phyloP scores from a whole-genome alignment of 805 yeast species.

The Groenewaldozyma salmanticensis region DNA sequence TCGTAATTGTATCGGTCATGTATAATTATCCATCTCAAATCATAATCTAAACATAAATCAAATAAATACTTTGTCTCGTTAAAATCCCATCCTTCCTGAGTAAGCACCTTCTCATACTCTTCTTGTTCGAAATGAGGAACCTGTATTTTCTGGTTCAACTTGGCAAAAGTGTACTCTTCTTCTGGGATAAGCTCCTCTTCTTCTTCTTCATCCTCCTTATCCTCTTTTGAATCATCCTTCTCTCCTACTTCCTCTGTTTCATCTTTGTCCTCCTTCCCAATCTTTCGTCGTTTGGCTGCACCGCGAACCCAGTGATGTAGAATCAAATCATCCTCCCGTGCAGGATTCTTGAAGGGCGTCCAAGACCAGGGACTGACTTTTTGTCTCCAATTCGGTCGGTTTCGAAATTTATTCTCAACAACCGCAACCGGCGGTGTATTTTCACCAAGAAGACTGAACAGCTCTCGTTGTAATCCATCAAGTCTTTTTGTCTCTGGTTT shows the following conservation, averaged over 20 bases:
- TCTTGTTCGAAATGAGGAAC: conserved; percentile 60
- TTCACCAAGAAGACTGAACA: conserved; percentile 81
- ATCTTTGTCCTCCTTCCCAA: conserved; percentile 9
- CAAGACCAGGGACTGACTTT: conserved; percentile 80
- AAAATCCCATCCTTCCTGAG: conserved; percentile 52
- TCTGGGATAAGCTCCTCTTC: conserved; percentile 11
- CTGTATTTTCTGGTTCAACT: conserved; percentile 57
- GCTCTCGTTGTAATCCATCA: conserved; percentile 80
- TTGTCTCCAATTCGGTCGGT: conserved; percentile 46
- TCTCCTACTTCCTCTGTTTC: conserved; percentile 19
- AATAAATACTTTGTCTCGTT: conserved; percentile 77
- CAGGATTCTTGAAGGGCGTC: conserved; percentile 47
- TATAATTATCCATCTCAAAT: conserved; percentile 62
- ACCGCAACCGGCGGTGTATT: conserved; percentile 78
- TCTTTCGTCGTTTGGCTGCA: conserved; percentile 16
- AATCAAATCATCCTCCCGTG: conserved; percentile 40
- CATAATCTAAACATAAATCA: conserved; percentile 43
- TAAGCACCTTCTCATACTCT: conserved; percentile 38
- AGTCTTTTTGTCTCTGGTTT: conserved; percentile 12
- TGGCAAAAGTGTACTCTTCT: conserved; percentile 52
- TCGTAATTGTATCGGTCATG: conserved; percentile 45
- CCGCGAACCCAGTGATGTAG: conserved; percentile 87
- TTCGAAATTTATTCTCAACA: conserved; percentile 48
- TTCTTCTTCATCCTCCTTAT: conserved; percentile 17
- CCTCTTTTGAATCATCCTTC: conserved; percentile 1